Evolutionary conservation across 768 basidiomycete genomes (phyloP).

Genomic region (Boletus rufocinnamomeus): DNA sequence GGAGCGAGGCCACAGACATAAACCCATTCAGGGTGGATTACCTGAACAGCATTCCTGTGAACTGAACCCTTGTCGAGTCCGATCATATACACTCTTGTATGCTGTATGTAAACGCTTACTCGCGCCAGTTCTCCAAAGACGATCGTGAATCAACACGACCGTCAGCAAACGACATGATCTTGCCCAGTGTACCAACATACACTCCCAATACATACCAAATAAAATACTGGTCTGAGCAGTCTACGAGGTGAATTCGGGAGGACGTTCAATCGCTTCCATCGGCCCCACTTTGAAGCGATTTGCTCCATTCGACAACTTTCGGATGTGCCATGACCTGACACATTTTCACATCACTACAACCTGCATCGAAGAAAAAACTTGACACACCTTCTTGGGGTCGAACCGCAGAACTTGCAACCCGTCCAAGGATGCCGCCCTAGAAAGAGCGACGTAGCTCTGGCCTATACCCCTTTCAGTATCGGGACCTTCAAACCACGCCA

Average conservation of each 20-base stretch:
- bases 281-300: slow-evolving; percentile 22
- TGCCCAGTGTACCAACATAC: neutral
- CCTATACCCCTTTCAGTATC: slow-evolving; percentile 29
- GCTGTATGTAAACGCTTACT: neutral
- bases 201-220: slow-evolving; percentile 16
- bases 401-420: slow-evolving; percentile 57
- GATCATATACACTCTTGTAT: neutral
- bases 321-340: slow-evolving; percentile 44
- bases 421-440: slow-evolving; percentile 53
- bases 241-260: neutral
- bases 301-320: slow-evolving; percentile 47
- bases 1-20: slow-evolving; percentile 58
- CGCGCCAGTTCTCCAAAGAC: neutral
- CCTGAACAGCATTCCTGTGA: slow-evolving; percentile 49
- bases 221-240: neutral
- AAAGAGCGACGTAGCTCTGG: slow-evolving; percentile 52
- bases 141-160: neutral
- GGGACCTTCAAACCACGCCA: no score
- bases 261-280: neutral
- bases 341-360: neutral
- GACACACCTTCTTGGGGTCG: slow-evolving; percentile 50
- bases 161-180: neutral
- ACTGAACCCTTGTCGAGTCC: slow-evolving; percentile 8
- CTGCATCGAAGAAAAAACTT: neutral
- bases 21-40: slow-evolving; percentile 68